Base-by-base conservation (phyloP, 2,329 filamentous ascomycete species). In the Xenoacremonium recifei region DNA sequence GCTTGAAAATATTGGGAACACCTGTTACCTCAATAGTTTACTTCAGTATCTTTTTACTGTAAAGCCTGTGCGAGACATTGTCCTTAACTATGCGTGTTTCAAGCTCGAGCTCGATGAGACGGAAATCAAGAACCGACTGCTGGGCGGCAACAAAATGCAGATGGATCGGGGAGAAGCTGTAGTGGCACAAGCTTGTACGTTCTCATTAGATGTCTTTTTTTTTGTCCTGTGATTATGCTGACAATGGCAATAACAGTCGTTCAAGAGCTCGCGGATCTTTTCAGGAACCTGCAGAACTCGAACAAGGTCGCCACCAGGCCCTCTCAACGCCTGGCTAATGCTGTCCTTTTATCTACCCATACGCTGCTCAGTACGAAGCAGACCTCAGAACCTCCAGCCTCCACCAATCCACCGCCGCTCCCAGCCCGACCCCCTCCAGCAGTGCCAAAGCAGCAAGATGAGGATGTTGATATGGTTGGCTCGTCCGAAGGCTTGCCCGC, bases 1-100 rank as follows among this genome's bases (percentile, higher is more conserved):
- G 0, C 76, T 97, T 5, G 79, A 84, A 49, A 99, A 97, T 55
- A 95, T 97, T 43, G 91, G 93, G 45, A 99, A 99, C 59, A 99
- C 95, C 0, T 99, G 93, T 64, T 99, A 99, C 58, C 76, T 99
- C 40, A 99, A 99, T 71, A 97, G 92, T 66, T 78, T 99, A 36
- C 74, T 99, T 9, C 93, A 99, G 57, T 97, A 95, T 61, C 86
- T 96, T 52, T 96, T 95, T 62, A 95, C 91, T 0, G 80, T 97
- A 41, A 85, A 83, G 47, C 83, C 88, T 3, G 74, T 97, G 21
- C 81, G 92, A 37, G 78, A 93, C 5, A 79, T 96, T 50, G 83
- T 96, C 3, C 72, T 95, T 44, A 74, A 89, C 37, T 89, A 88
- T 51, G 82, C 92, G 19, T 66, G 81, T 4, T 79, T 85, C 56